Evolutionary conservation across 176 grass and related monocot species (phyloP), one percentile per base, ranked within the genome.

Genomic region (Cenchrus americanus): DNA sequence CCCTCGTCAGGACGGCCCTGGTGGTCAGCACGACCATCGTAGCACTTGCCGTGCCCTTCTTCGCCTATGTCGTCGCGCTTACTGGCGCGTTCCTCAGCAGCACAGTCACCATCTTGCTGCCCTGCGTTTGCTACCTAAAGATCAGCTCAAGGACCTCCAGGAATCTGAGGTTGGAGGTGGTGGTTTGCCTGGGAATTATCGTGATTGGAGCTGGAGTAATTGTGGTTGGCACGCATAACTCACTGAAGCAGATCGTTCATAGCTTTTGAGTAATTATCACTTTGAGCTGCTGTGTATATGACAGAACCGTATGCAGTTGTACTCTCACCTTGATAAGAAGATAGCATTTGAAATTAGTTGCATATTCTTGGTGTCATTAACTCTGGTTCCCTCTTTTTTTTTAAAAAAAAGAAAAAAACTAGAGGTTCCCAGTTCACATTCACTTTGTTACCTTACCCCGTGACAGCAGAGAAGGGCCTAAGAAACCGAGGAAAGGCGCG

Each of bases 111-210:
- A 93, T 97, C 75, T 9, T 97, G 72, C 69, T 97, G 0, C 95
- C 92, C 0, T 97, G 92, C 11, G 24, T 70, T 13, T 97, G 92
- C 90, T 97, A 93, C 84, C 81, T 97, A 26, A 94, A 91, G 89
- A 92, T 94, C 80, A 83, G 80, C 21, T 88, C 89, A 15, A 92
- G 83, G 68, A 68, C 49, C 62, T 87, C 79, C 71, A 78, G 69
- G 55, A 90, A 81, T 27, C 49, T 68, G 71, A 81, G 94, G 32
- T 21, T 89, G 50, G 90, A 97, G 81, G 43, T 86, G 22, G 77
- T 86, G 14, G 75, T 59, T 58, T 91, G 92, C 72, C 23, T 84
- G 15, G 58, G 70, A n/a, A 92, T 97, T 19, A 81, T 89, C 65
- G 1, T 86, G 17, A 47, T 91, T 61, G 95, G 92, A 4, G 24